phyloP scores from a whole-genome alignment of 257 asterid species.

The Leptodermis oblonga region DNA sequence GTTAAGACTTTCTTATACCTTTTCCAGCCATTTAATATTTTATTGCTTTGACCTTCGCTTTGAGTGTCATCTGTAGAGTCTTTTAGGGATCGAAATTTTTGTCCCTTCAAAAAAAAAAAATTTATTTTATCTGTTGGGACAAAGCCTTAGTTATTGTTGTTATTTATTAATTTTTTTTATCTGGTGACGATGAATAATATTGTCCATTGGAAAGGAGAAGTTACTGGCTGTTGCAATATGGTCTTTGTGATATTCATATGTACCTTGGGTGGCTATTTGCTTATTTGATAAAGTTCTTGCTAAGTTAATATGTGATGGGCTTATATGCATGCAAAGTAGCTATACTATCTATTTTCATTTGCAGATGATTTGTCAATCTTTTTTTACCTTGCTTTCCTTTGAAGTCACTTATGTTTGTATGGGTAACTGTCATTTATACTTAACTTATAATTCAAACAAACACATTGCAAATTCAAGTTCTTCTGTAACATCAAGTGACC shows the following conservation, averaged over 20 bases:
- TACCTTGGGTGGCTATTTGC: background rate
- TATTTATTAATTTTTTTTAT: too few relatives aligned
- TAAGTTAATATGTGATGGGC: background rate
- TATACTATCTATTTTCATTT: background rate
- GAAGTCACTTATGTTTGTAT: background rate
- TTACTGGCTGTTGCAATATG: background rate
- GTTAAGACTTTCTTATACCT: background rate
- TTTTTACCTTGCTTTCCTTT: slow-evolving; percentile 6
- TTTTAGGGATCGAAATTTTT: background rate
- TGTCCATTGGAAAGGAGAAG: background rate
- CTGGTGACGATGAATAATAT: background rate
- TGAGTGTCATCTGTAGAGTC: background rate
- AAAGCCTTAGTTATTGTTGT: too few relatives aligned
- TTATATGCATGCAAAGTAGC: background rate
- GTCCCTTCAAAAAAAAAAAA: too few relatives aligned
- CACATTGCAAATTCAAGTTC: background rate
- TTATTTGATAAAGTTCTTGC: background rate
- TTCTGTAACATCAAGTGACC: background rate
- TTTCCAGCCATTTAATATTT: background rate
- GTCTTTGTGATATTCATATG: background rate
- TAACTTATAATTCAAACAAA: background rate
- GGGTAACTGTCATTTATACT: background rate
- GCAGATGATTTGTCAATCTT: slow-evolving; percentile 4
- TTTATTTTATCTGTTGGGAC: too few relatives aligned
- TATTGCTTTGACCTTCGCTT: background rate